Evolutionary conservation across 345 rosid species (phyloP).

Genomic region (Anastatica hierochuntica): DNA sequence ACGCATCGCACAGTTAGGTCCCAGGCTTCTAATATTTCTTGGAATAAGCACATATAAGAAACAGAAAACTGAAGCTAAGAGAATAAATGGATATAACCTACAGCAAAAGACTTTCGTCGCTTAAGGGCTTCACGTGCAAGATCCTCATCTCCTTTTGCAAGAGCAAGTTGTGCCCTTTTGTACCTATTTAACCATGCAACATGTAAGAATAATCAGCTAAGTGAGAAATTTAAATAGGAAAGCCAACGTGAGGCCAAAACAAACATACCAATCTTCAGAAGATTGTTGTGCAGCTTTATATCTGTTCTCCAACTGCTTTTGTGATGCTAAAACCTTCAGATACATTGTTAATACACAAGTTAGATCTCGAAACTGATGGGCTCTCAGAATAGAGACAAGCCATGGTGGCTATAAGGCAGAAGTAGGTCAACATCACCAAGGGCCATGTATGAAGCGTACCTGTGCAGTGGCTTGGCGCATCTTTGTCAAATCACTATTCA

Average conservation of each 20-base stretch:
- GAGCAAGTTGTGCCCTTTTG: conserved; percentile 67
- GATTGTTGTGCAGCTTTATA: conserved; percentile 56
- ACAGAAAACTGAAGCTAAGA: background rate
- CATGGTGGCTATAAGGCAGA: no score
- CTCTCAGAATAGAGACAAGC: no score
- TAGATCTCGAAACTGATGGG: no score
- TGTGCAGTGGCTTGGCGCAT: conserved; percentile 87
- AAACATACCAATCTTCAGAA: conserved; percentile 61
- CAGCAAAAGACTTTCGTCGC: conserved; percentile 57
- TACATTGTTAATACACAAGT: no score
- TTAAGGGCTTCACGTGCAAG: conserved; percentile 81
- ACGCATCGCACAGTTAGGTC: background rate
- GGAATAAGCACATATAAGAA: background rate
- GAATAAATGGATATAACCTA: conserved; percentile 29
- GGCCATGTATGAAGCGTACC: conserved; percentile 33
- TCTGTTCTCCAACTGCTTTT: conserved; percentile 64
- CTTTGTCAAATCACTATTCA: conserved; percentile 65
- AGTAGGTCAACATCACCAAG: conserved; percentile 1
- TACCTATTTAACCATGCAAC: conserved; percentile 39
- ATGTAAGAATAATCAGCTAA: background rate
- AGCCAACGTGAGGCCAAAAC: background rate
- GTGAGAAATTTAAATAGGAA: no score
- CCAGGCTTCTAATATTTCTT: background rate
- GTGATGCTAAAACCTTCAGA: conserved; percentile 63
- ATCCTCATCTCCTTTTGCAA: conserved; percentile 65